Evolutionary conservation across 257 asterid genomes (phyloP).

Genomic region (Striga asiatica): DNA sequence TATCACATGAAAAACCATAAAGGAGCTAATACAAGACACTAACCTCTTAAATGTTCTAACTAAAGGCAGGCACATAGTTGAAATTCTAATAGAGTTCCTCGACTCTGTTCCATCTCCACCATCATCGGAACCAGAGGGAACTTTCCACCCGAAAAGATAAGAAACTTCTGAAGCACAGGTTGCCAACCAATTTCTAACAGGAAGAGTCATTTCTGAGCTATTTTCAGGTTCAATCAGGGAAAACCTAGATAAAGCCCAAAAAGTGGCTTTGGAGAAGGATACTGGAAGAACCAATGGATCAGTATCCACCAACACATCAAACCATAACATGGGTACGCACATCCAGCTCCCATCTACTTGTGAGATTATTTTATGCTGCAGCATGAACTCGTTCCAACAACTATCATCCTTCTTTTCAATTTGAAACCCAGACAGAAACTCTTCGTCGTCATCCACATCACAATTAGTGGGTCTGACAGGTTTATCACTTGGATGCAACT

Average conservation of each 20-base stretch:
- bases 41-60: constrained; percentile 85
- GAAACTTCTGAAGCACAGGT: constrained; percentile 63
- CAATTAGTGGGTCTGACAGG: constrained; percentile 23
- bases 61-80: constrained; percentile 70
- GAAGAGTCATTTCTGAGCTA: constrained; percentile 34
- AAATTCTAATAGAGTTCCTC: constrained; percentile 60
- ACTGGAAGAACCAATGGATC: constrained; percentile 66
- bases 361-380: constrained; percentile 59
- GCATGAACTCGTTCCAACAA: constrained; percentile 72
- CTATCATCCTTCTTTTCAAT: constrained; percentile 40
- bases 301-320: constrained; percentile 76
- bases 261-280: constrained; percentile 75
- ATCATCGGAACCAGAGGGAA: constrained; percentile 84
- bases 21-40: constrained; percentile 20
- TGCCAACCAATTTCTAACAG: constrained; percentile 59
- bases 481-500: constrained; percentile 44
- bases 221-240: constrained; percentile 57
- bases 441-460: constrained; percentile 57
- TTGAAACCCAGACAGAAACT: constrained; percentile 29
- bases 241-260: constrained; percentile 85
- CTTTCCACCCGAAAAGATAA: constrained; percentile 81
- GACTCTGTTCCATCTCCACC: constrained; percentile 72
- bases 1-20: constrained; percentile 12
- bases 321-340: constrained; percentile 98
- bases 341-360: constrained; percentile 70